Evolutionary conservation across 192 early-diverging fungal species (phyloP).

Genomic region (Kappamyces sp.): DNA sequence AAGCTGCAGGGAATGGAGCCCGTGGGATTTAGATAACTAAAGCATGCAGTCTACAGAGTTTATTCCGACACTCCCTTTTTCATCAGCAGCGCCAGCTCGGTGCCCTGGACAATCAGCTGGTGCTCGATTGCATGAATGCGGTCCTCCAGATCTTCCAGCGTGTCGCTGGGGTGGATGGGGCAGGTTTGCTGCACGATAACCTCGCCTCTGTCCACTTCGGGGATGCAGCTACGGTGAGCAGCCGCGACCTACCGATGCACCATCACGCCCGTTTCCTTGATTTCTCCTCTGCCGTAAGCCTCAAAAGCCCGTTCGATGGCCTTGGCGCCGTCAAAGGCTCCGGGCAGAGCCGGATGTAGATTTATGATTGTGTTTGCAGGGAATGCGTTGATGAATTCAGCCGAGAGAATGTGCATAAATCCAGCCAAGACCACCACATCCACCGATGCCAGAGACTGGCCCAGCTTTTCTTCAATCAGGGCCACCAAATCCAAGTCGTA

Average conservation of each 20-base stretch:
- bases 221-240: constrained; percentile 55
- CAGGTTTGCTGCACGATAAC: constrained; percentile 73
- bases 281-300: constrained; percentile 72
- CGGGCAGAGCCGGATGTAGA: constrained; percentile 94
- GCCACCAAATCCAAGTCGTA: constrained; percentile 84
- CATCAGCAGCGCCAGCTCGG: constrained; percentile 25
- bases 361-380: constrained; percentile 71
- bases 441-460: constrained; percentile 32
- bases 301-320: constrained; percentile 91
- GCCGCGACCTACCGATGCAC: constrained; percentile 58
- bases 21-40: too few relatives aligned
- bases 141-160: constrained; percentile 71
- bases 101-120: constrained; percentile 69
- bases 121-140: constrained; percentile 91
- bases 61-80: background rate
- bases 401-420: constrained; percentile 96
- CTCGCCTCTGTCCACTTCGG: constrained; percentile 92
- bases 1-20: too few relatives aligned
- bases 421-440: constrained; percentile 91
- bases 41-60: too few relatives aligned
- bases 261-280: constrained; percentile 46
- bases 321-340: constrained; percentile 92
- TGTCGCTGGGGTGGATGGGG: constrained; percentile 71
- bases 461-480: constrained; percentile 16
- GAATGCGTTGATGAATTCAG: constrained; percentile 74